Conservation (phyloP, 306 rosid genomes). For the Inga laurina region DNA sequence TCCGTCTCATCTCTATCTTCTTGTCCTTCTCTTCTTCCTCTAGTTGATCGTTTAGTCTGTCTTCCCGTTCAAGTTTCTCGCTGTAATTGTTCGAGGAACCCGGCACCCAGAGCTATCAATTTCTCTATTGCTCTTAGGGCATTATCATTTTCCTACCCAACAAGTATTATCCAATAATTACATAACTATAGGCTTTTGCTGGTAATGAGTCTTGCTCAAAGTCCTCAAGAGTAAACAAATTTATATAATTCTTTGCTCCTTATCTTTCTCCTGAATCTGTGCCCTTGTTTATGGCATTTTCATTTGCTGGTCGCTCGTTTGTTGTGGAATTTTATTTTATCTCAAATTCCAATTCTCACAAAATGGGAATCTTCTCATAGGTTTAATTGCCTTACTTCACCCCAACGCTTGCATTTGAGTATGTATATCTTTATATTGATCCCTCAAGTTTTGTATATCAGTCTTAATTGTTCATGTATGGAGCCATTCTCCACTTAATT, state of each 20-base stretch:
- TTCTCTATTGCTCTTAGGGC: not conserved
- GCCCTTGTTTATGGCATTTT: constrained; percentile 2
- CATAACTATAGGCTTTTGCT: not conserved
- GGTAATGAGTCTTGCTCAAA: constrained; percentile 20
- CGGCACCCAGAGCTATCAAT: not conserved
- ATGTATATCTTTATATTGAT: constrained; percentile 6
- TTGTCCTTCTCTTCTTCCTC: not conserved
- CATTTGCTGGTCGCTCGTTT: constrained; percentile 27
- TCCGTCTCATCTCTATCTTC: not conserved
- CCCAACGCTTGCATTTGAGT: constrained; percentile 30
- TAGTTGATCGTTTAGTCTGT: not conserved
- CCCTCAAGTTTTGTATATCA: constrained; percentile 14
- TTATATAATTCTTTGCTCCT: not conserved
- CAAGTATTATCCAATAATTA: not conserved
- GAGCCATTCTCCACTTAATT: constrained; percentile 3
- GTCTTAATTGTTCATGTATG: constrained; percentile 20
- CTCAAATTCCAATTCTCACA: not conserved
- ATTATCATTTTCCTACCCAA: not conserved
- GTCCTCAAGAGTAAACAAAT: not conserved
- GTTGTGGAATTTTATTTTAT: not conserved
- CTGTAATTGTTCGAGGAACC: too few species aligned
- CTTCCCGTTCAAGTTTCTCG: not conserved
- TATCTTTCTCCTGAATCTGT: constrained; percentile 11
- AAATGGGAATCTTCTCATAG: constrained; percentile 36
- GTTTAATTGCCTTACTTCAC: constrained; percentile 27